phyloP scores from a whole-genome alignment of 164 flowering plant genomes.

The Cinnamomum micranthum region DNA sequence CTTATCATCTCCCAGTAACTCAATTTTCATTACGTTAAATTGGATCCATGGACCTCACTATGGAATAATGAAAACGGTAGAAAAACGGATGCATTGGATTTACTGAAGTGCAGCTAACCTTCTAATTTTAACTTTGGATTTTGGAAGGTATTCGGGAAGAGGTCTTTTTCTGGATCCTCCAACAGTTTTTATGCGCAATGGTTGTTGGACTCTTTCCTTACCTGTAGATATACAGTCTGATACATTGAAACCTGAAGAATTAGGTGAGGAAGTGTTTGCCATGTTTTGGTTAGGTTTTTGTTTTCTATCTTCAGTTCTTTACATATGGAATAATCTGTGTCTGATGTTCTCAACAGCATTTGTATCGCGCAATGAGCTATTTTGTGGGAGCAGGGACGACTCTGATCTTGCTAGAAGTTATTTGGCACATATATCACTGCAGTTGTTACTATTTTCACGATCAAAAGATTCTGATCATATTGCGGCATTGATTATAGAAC shows the following conservation, averaged over 20 bases:
- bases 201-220: constrained; percentile 55
- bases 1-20: neutral
- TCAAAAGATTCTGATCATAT: constrained; percentile 28
- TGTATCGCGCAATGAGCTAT: constrained; percentile 55
- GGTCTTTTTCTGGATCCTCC: constrained; percentile 91
- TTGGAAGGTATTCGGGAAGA: constrained; percentile 86
- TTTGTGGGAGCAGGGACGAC: constrained; percentile 47
- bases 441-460: constrained; percentile 27
- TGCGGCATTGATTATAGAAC: constrained; percentile 91
- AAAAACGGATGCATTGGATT: neutral
- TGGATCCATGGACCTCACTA: neutral
- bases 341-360: constrained; percentile 47
- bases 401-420: constrained; percentile 56
- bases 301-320: neutral
- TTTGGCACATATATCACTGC: constrained; percentile 52
- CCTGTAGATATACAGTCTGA: constrained; percentile 42
- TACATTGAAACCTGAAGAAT: constrained; percentile 18
- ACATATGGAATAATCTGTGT: neutral
- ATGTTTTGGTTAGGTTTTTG: constrained; percentile 4
- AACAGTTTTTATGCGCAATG: constrained; percentile 48
- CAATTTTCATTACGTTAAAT: neutral
- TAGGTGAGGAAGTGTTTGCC: constrained; percentile 36
- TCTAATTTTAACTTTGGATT: neutral
- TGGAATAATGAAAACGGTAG: neutral
- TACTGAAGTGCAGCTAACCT: neutral